phyloP scores from a whole-genome alignment of 2,329 filamentous ascomycete genomes.

The Stromatinia cepivora region DNA sequence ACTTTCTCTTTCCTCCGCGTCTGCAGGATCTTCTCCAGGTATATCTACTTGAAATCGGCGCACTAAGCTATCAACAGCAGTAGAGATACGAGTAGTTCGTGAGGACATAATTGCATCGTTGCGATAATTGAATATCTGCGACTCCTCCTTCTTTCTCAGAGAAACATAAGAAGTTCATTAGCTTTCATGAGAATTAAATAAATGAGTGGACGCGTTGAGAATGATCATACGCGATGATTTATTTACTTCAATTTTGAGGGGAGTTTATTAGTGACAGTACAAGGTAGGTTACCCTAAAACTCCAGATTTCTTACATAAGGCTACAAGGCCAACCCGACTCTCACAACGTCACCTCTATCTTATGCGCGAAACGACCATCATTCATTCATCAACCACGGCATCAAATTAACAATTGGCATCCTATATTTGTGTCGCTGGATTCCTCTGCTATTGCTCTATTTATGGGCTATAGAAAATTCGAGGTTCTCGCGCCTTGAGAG shows the following conservation, averaged over 20 bases:
- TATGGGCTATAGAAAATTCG: constrained; percentile 35
- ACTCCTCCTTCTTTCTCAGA: background rate
- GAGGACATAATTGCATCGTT: constrained; percentile 41
- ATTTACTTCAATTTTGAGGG: constrained; percentile 18
- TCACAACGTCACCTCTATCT: constrained; percentile 28
- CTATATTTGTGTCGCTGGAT: constrained; percentile 32
- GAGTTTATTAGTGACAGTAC: background rate
- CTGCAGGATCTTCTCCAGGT: constrained; percentile 65
- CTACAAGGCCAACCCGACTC: constrained; percentile 14
- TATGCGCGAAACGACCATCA: constrained; percentile 25
- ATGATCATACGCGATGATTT: constrained; percentile 19
- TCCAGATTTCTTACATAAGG: constrained; percentile 23
- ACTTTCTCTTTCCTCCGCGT: constrained; percentile 67
- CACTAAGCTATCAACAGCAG: constrained; percentile 77
- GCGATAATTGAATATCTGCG: constrained; percentile 25
- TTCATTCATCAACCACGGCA: constrained; percentile 31
- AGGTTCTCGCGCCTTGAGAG: constrained; percentile 35
- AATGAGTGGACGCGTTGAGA: constrained; percentile 23
- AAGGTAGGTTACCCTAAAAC: constrained; percentile 17
- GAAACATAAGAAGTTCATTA: constrained; percentile 2
- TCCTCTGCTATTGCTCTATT: constrained; percentile 31
- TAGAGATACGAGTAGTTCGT: constrained; percentile 64
- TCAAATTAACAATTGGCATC: constrained; percentile 29
- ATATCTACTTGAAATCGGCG: constrained; percentile 69
- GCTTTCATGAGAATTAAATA: constrained; percentile 13